Conservation (phyloP, 2,329 filamentous ascomycete species). For the Trichophyton benhamiae region DNA sequence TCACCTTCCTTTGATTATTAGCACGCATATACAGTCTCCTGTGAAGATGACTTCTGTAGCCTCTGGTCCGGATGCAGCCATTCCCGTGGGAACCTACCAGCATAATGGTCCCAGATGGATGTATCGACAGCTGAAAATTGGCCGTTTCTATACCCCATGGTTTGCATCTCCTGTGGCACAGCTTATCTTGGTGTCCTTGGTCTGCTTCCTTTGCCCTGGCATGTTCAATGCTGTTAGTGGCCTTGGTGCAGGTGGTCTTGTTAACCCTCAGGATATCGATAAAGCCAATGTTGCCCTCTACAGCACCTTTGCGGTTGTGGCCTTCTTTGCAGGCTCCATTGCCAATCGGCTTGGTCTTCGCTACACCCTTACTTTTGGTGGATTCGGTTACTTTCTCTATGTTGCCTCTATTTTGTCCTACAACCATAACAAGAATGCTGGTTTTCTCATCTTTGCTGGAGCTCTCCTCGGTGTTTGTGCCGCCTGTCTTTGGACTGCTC, state of each 20-base stretch:
- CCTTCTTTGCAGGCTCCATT: slow-evolving; percentile 48
- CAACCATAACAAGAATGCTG: slow-evolving; percentile 38
- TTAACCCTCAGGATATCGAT: slow-evolving; percentile 47
- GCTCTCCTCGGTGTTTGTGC: slow-evolving; percentile 39
- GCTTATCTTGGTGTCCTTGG: slow-evolving; percentile 57
- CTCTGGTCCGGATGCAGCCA: neutral
- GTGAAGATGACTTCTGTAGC: neutral
- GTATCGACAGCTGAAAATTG: slow-evolving; percentile 51
- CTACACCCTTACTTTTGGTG: slow-evolving; percentile 34
- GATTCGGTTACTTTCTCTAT: slow-evolving; percentile 39
- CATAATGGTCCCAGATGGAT: slow-evolving; percentile 41
- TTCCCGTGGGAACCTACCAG: neutral
- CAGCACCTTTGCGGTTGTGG: slow-evolving; percentile 55
- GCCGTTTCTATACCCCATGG: slow-evolving; percentile 45
- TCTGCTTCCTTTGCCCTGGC: slow-evolving; percentile 60
- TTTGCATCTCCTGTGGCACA: slow-evolving; percentile 64
- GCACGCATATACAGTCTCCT: neutral
- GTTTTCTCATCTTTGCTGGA: slow-evolving; percentile 39
- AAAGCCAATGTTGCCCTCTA: slow-evolving; percentile 60
- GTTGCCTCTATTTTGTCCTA: slow-evolving; percentile 39
- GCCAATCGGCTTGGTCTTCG: slow-evolving; percentile 35
- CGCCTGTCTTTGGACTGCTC: slow-evolving; percentile 40
- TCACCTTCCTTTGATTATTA: neutral
- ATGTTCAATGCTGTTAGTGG: slow-evolving; percentile 60
- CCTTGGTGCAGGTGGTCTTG: slow-evolving; percentile 52